These are phyloP conservation scores for Jackrogersella multiformis DNA, from an alignment of 495 filamentous ascomycete genomes.

Conservation along the genomic window DNA sequence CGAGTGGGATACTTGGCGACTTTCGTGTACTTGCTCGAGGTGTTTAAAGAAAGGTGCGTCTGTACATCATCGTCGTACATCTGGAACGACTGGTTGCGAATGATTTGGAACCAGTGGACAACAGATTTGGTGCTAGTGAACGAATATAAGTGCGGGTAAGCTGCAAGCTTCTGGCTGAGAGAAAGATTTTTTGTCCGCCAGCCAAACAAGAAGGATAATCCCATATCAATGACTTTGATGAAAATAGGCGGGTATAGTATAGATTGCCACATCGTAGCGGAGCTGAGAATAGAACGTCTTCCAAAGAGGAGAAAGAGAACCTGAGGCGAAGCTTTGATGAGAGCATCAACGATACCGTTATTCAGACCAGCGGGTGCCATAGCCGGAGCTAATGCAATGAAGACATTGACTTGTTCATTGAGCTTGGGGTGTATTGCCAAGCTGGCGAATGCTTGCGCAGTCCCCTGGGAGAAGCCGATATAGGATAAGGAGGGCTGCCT, in stretches of 20 bases:
- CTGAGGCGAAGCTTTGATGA: conserved; percentile 93
- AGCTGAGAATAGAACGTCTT: conserved; percentile 90
- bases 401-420: conserved; percentile 93
- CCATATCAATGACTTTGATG: conserved; percentile 84
- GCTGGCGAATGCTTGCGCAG: conserved; percentile 94
- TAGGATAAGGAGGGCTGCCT: conserved; percentile 87
- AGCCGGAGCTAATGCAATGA: conserved; percentile 95
- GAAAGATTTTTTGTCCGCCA: conserved; percentile 91
- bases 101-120: conserved; percentile 99
- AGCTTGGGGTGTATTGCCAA: conserved; percentile 92
- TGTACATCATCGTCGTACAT: conserved; percentile 97
- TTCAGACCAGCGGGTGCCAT: conserved; percentile 94
- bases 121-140: conserved; percentile 95
- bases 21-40: conserved; percentile 69
- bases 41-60: conserved; percentile 53
- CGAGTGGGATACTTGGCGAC: conserved; percentile 95
- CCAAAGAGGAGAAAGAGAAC: conserved; percentile 95
- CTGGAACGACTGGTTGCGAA: conserved; percentile 92
- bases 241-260: conserved; percentile 96
- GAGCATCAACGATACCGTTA: conserved; percentile 87
- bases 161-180: conserved; percentile 88
- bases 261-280: conserved; percentile 96
- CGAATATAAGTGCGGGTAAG: conserved; percentile 96
- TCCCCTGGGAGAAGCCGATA: conserved; percentile 96
- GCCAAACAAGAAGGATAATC: conserved; percentile 83